Base-by-base conservation (phyloP, 768 basidiomycete species). In the Candolleomyces efflorescens region DNA sequence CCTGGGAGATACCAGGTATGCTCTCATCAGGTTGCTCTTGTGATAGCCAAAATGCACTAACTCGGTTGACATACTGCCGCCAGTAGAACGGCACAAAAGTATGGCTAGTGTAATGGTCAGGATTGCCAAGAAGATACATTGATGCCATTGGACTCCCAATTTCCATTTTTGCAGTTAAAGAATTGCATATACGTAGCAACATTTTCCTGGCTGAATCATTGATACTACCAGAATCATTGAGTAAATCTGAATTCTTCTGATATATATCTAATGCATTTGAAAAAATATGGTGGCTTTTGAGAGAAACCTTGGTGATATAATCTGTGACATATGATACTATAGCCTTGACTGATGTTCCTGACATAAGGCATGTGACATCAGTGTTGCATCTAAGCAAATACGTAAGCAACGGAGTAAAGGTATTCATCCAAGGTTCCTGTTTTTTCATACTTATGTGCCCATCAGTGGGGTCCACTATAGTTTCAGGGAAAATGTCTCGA, bases 241-340 rank as follows among this genome's bases (percentile, higher is more conserved):
- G 54, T 20, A n/a, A n/a, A n/a, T 72, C 65, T n/a, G 59, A 17
- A 45, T 70, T 62, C 37, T 67, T 66, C 0, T 65, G 59, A 50
- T 71, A 67, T 0, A 73, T 56, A 13, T 64, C 54, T 12, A 59
- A 56, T 0, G 73, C 61, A 6, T 69, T 57, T 0, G 75, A 66
- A 64, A 78, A 77, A 24, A 76, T 65, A 13, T 63, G 63, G 62
- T 75, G 67, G 0, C 72, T 75, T 47, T 77, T 79, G 11, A 80
- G 59, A 1, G 62, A 43, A 0, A 65, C 46, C 60, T 81, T 81
- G 0, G 74, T 77, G 1, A 79, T 68, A 61, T 81, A 80, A 39
- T 80, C 75, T 5, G 76, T 67, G 0, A 77, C 67, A 64, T 78
- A 78, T 24, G 69, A 62, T 0, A 77, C 57, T 2, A 75, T 65